phyloP scores from a whole-genome alignment of 2,329 filamentous ascomycete genomes.

The Colletotrichum eremochloae region DNA sequence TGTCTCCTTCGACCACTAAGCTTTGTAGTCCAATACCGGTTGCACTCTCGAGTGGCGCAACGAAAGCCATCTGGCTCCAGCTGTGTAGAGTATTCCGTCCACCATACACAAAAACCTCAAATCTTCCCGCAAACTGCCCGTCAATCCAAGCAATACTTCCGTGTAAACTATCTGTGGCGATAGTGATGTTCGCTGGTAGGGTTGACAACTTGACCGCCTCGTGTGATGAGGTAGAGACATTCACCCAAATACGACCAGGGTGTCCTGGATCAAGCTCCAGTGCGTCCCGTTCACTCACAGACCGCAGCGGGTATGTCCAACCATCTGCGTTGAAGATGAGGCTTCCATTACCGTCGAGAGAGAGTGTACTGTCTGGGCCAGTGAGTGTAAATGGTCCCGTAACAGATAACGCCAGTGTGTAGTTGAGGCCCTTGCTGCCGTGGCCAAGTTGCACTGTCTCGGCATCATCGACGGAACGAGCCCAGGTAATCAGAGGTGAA shows the following conservation, averaged over 20 bases:
- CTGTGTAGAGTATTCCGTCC: constrained; percentile 64
- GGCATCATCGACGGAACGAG: constrained; percentile 23
- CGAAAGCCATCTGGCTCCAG: constrained; percentile 70
- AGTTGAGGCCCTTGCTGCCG: constrained; percentile 61
- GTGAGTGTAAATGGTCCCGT: constrained; percentile 30
- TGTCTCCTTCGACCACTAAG: background rate
- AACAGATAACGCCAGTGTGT: constrained; percentile 55
- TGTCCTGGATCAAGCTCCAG: constrained; percentile 61
- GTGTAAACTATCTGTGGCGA: constrained; percentile 59
- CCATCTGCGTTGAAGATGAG: constrained; percentile 45
- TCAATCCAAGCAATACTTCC: constrained; percentile 65
- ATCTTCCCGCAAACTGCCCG: constrained; percentile 60
- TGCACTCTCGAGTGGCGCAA: constrained; percentile 58
- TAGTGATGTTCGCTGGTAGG: constrained; percentile 51
- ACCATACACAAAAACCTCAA: constrained; percentile 68
- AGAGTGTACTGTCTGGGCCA: constrained; percentile 14
- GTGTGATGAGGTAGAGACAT: constrained; percentile 61
- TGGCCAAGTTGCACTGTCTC: constrained; percentile 46
- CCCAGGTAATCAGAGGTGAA: constrained; percentile 52
- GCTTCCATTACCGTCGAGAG: background rate
- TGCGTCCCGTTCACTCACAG: constrained; percentile 56
- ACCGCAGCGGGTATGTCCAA: constrained; percentile 63
- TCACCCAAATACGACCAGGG: constrained; percentile 66
- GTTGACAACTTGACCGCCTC: constrained; percentile 52
- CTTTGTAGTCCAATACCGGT: constrained; percentile 1